These are phyloP conservation scores for Gossypium davidsonii DNA, from an alignment of 441 rosid genomes.

Conservation along the genomic window DNA sequence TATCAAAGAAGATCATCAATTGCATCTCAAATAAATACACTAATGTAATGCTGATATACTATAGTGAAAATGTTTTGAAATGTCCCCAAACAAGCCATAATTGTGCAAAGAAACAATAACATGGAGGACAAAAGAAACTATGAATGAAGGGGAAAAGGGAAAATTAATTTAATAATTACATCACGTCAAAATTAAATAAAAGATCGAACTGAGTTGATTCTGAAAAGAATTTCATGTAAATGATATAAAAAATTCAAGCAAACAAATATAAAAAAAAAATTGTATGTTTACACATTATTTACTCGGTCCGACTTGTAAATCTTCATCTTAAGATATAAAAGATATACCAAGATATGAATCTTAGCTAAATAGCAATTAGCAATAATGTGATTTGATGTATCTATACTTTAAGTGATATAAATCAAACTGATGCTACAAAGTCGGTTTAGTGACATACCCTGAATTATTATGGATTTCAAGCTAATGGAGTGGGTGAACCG, in stretches of 20 bases:
- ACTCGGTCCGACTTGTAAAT: neutral
- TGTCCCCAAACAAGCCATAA: too few species aligned
- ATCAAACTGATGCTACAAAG: neutral
- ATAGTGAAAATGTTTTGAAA: too few species aligned
- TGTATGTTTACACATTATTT: too few species aligned
- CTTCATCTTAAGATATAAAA: neutral
- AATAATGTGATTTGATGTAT: neutral
- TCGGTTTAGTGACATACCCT: neutral
- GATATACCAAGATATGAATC: neutral
- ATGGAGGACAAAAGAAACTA: neutral
- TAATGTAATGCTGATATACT: too few species aligned
- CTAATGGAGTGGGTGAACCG: neutral
- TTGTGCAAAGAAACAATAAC: too few species aligned
- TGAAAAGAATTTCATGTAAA: too few species aligned
- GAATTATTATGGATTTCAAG: neutral
- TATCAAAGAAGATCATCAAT: too few species aligned
- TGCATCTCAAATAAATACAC: too few species aligned
- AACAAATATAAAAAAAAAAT: too few species aligned
- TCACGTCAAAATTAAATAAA: too few species aligned
- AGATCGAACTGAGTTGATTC: too few species aligned
- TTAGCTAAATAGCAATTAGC: neutral
- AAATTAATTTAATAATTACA: neutral
- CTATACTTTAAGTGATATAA: neutral
- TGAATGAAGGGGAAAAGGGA: neutral
- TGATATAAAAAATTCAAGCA: too few species aligned